Evolutionary conservation across 805 yeast genomes (phyloP).

Genomic region (Starmerella bacillaris): DNA sequence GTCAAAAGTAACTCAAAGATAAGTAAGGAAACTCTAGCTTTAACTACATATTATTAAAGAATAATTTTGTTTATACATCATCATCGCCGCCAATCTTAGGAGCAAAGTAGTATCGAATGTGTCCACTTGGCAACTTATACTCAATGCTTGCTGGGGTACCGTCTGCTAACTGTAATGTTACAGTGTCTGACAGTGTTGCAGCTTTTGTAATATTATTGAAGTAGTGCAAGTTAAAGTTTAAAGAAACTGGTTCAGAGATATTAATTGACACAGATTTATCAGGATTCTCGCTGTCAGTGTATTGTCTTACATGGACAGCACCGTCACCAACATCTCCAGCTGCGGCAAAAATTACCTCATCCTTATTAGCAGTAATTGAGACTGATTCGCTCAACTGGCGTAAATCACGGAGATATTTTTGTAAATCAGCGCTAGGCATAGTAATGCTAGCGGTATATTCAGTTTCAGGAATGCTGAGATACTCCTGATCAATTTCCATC

Average conservation of each 20-base stretch:
- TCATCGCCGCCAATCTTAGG: conserved; percentile 69
- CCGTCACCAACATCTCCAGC: conserved; percentile 90
- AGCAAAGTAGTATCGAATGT: conserved; percentile 86
- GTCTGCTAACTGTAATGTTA: conserved; percentile 72
- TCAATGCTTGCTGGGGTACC: conserved; percentile 90
- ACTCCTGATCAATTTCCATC: conserved; percentile 94
- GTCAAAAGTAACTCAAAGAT: no score
- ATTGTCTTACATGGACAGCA: conserved; percentile 67
- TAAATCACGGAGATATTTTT: conserved; percentile 78
- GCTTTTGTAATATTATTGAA: conserved; percentile 85
- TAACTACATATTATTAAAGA: no score
- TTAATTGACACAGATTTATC: conserved; percentile 58
- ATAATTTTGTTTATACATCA: conserved; percentile 41
- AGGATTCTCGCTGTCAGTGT: conserved; percentile 56
- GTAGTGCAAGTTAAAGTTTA: conserved; percentile 83
- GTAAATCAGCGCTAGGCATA: conserved; percentile 76
- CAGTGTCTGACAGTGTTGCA: conserved; percentile 52
- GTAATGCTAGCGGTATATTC: conserved; percentile 72
- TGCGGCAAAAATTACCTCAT: conserved; percentile 71
- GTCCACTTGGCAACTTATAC: conserved; percentile 79
- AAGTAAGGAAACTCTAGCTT: no score
- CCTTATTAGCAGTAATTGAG: conserved; percentile 73
- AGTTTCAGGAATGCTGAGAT: conserved; percentile 82
- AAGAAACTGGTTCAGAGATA: conserved; percentile 68
- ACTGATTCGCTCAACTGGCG: conserved; percentile 73